These are phyloP conservation scores for Penicillium turbatum DNA, from an alignment of 495 filamentous ascomycete genomes.

Conservation along the genomic window DNA sequence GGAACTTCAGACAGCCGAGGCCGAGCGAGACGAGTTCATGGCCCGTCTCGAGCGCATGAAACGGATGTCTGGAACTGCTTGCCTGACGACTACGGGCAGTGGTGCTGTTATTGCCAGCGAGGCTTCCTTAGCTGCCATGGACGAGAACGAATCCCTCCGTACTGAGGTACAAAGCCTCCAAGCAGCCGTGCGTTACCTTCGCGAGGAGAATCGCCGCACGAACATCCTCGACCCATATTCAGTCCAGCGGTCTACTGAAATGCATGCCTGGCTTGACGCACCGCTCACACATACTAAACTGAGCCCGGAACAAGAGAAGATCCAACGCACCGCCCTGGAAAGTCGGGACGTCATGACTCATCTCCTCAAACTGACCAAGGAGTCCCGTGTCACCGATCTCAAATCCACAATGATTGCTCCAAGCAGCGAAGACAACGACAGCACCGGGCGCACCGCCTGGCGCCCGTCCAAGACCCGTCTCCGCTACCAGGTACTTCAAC, in stretches of 20 bases:
- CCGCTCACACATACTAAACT: slow-evolving; percentile 51
- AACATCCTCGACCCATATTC: slow-evolving; percentile 57
- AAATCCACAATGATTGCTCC: slow-evolving; percentile 37
- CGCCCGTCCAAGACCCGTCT: slow-evolving; percentile 55
- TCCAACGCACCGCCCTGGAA: slow-evolving; percentile 59
- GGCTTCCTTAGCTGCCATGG: slow-evolving; percentile 53
- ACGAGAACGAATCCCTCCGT: slow-evolving; percentile 70
- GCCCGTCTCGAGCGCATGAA: slow-evolving; percentile 58
- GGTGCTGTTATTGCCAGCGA: slow-evolving; percentile 44
- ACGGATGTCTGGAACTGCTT: slow-evolving; percentile 46
- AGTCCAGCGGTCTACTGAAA: slow-evolving; percentile 49
- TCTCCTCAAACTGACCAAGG: slow-evolving; percentile 62
- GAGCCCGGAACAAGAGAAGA: slow-evolving; percentile 50
- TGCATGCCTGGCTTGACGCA: slow-evolving; percentile 58
- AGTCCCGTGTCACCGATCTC: slow-evolving; percentile 55
- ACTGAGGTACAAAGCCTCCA: slow-evolving; percentile 66
- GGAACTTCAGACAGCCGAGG: slow-evolving; percentile 51
- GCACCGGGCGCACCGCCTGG: slow-evolving; percentile 54
- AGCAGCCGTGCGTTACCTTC: slow-evolving; percentile 70
- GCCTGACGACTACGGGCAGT: slow-evolving; percentile 38
- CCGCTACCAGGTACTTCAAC: slow-evolving; percentile 54
- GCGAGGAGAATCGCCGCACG: slow-evolving; percentile 69
- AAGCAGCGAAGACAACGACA: slow-evolving; percentile 18
- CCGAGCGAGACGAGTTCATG: slow-evolving; percentile 70
- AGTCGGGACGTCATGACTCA: slow-evolving; percentile 66